A percentile compares a stretch with the other conserved stretches of the same genome.
These are phyloP conservation scores for Colletotrichum neosansevieriae DNA, from an alignment of 2,329 filamentous ascomycete genomes.

Conservation along the genomic window DNA sequence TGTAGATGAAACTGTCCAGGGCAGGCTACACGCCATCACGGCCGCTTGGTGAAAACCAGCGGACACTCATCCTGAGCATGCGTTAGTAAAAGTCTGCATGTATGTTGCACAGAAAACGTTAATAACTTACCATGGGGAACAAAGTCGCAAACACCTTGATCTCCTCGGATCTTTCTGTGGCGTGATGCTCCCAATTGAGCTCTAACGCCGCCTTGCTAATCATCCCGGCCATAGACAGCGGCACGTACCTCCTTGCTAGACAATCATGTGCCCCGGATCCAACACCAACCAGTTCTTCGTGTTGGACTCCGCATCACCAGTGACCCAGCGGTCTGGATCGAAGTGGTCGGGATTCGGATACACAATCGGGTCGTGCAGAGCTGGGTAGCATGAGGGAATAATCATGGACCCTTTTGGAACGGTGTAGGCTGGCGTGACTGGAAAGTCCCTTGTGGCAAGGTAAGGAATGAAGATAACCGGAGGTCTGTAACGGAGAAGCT, in stretches of 20 bases:
- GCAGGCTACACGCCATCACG: too few relatives aligned
- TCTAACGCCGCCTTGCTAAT: constrained; percentile 65
- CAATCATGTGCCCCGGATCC: constrained; percentile 64
- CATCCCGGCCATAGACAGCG: constrained; percentile 63
- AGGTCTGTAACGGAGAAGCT: constrained; percentile 63
- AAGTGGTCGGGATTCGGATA: constrained; percentile 62
- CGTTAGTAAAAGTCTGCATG: too few relatives aligned
- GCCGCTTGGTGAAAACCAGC: too few relatives aligned
- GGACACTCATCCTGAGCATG: too few relatives aligned
- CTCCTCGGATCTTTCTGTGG: constrained; percentile 61
- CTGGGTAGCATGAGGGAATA: constrained; percentile 64
- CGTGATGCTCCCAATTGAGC: constrained; percentile 62
- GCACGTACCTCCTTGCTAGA: constrained; percentile 62
- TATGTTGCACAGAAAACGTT: too few relatives aligned
- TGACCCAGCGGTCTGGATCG: constrained; percentile 65
- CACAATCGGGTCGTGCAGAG: constrained; percentile 61
- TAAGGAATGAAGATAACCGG: constrained; percentile 68
- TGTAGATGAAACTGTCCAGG: too few relatives aligned
- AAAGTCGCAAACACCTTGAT: constrained; percentile 63
- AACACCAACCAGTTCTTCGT: constrained; percentile 66
- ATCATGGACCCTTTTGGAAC: constrained; percentile 63
- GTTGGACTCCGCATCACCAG: constrained; percentile 62
- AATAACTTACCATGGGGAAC: constrained; percentile 58
- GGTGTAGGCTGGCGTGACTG: constrained; percentile 60
- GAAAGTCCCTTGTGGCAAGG: constrained; percentile 59